Evolutionary conservation across 176 grass and related monocot genomes (phyloP).

Genomic region (Rhynchospora tenuis): DNA sequence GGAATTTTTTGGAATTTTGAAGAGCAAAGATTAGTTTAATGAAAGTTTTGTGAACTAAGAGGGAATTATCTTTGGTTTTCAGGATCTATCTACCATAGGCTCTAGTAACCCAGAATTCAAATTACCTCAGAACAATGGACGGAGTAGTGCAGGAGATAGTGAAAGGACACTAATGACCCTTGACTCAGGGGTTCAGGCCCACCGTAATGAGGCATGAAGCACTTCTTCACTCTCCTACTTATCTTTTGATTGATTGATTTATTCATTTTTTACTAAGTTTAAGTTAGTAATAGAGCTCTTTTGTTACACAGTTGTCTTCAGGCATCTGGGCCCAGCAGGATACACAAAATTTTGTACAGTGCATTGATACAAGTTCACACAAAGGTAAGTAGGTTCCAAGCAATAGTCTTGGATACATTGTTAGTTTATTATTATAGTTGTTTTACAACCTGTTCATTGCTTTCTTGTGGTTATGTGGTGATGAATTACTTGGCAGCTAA

Average conservation of each 20-base stretch:
- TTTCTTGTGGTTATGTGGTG: not conserved
- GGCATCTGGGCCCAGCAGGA: slow-evolving; percentile 69
- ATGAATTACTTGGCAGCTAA: not conserved
- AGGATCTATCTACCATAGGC: slow-evolving; percentile 60
- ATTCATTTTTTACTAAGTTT: slow-evolving; percentile 12
- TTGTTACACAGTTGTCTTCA: slow-evolving; percentile 38
- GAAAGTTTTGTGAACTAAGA: not conserved
- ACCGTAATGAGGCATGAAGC: slow-evolving; percentile 55
- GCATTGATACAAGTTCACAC: slow-evolving; percentile 67
- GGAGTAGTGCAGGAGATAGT: slow-evolving; percentile 46
- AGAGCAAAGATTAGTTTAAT: slow-evolving; percentile 1
- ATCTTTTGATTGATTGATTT: slow-evolving; percentile 11
- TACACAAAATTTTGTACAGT: slow-evolving; percentile 67
- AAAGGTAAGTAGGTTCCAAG: slow-evolving; percentile 60
- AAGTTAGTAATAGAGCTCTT: slow-evolving; percentile 23
- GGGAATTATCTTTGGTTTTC: slow-evolving; percentile 22
- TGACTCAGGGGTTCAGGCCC: slow-evolving; percentile 47
- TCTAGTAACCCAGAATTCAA: slow-evolving; percentile 36
- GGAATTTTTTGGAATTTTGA: not conserved
- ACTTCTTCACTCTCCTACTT: slow-evolving; percentile 23
- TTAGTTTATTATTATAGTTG: not conserved
- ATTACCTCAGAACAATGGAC: slow-evolving; percentile 22
- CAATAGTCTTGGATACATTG: not conserved
- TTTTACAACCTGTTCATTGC: not conserved
- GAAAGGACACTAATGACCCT: slow-evolving; percentile 66